Base-by-base conservation (phyloP, 441 rosid genomes). In the Melastoma candidum region DNA sequence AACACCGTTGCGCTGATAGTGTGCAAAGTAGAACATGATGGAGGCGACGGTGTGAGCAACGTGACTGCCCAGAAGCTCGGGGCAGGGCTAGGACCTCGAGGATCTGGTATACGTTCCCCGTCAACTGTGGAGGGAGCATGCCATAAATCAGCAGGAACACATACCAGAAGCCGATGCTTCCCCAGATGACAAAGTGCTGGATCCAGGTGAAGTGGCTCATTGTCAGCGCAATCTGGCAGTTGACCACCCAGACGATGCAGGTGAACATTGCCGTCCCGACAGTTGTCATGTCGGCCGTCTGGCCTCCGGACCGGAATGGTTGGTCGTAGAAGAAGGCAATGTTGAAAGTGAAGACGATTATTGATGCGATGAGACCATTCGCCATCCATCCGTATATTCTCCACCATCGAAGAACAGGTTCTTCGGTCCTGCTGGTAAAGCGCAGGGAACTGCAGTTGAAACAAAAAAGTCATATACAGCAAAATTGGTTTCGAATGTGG, bases 121-220 rank as follows among this genome's bases (percentile, higher is more conserved):
- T 74, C 47, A 59, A 57, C 17, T 62, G 39, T 0, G 88, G 85
- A 7, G 86, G 74, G 45, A 86, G 63, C 44, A 56, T 58, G 0
- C 83, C 83, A 10, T 79, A 81, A 0, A 63, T 26, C 2, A 72
- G n/a, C 14, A 79, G 63, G 82, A 86, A 86, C 7, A 77, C 12
- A 69, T 79, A 83, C 90, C 95, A 83, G 4, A 72, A 52, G 4
- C 63, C 17, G 47, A 85, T 81, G 70, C 88, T 85, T n/a, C 88
- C 86, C 86, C 90, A 81, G 54, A 85, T 76, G 65, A 82, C 66
- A 12, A 81, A 65, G 54, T 83, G 90, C 32, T 79, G 86, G 70
- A 83, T 83, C 95, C 86, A 85, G 1, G 80, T 85, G 79, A 83
- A 85, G 68, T 83, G 82, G 61, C 66, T 81, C 63, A 74, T 76